These are phyloP conservation scores for Beauveria sp. DNA, from an alignment of 2,329 filamentous ascomycete species.

Conservation along the genomic window DNA sequence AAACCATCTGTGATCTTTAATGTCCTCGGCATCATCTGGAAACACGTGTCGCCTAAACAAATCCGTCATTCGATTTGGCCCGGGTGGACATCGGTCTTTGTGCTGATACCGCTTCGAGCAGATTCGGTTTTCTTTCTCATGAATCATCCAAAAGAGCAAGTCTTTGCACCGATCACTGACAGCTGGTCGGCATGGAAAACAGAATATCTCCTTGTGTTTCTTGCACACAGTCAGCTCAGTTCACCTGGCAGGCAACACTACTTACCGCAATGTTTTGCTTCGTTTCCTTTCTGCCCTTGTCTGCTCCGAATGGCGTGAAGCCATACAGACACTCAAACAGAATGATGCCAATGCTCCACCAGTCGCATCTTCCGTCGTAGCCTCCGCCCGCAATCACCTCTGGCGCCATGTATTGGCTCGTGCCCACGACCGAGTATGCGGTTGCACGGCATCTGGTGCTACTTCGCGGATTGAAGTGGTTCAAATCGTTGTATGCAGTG, in stretches of 20 bases:
- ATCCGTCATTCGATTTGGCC: constrained; percentile 17
- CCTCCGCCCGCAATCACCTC: constrained; percentile 76
- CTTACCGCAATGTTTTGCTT: constrained; percentile 77
- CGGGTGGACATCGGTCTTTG: constrained; percentile 43
- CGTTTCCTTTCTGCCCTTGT: constrained; percentile 69
- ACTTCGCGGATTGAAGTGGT: constrained; percentile 43
- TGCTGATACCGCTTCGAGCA: constrained; percentile 67
- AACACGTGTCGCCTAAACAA: constrained; percentile 58
- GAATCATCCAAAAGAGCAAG: constrained; percentile 64
- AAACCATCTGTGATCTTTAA: constrained; percentile 87
- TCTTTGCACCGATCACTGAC: constrained; percentile 69
- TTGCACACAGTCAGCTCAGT: constrained; percentile 33
- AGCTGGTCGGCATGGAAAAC: constrained; percentile 58
- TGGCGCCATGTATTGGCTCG: constrained; percentile 97
- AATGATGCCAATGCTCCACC: constrained; percentile 94
- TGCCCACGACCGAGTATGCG: constrained; percentile 83
- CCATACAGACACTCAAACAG: constrained; percentile 92
- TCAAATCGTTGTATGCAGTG: constrained; percentile 22
- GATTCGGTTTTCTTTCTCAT: constrained; percentile 66
- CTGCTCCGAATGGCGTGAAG: constrained; percentile 79
- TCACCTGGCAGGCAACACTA: constrained; percentile 4
- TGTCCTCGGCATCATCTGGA: constrained; percentile 76
- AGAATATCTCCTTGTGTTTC: constrained; percentile 63
- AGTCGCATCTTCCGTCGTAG: constrained; percentile 93
- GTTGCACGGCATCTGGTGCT: constrained; percentile 60